Evolutionary conservation across 768 basidiomycete species (phyloP), one percentile per base, ranked within the genome.

Genomic region (Daedaleopsis nitida): DNA sequence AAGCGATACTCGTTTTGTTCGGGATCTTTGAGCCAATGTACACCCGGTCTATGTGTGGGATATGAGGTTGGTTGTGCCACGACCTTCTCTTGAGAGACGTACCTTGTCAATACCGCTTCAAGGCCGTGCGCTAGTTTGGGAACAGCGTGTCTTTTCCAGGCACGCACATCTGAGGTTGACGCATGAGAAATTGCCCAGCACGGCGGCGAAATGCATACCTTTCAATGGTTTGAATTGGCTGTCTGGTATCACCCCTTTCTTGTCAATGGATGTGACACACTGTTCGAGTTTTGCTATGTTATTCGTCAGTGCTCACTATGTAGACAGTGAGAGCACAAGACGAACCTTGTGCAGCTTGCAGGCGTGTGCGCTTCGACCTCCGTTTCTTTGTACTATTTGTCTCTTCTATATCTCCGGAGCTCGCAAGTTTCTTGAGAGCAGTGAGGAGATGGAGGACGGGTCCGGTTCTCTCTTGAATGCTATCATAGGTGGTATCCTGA

Each of bases 1-100:
- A 94, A 98, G 69, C 96, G 96, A 75, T 91, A 96, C 14, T 93
- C 88, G 6, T 85, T 81, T 0, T 94, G 91, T 17, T 91, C 81
- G 0, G 93, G 91, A 69, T 98, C 94, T 67, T 86, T 86, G 2
- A 97, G 75, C 88, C 92, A 92, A 66, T 94, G 92, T 0, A 96
- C 88, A 11, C 92, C 92, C 5, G 91, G 92, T 66, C 95, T 97
- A 38, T 13, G 4, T 11, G 6, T 44, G 6, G 50, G 24, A 19
- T 27, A 53, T 32, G 7, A 32, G 7, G 27, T 32, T 32, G 27
- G 27, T 7, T 32, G 27, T 32, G 27, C 4, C 7, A 32, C 7
- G 27, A 32, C 27, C 27, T 32, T 32, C 27, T 32, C 27, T 32
- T 19, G 24, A n/a, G 7, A 47, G 12, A 78, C 84, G 52, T 69